Evolutionary conservation across 192 early-diverging fungal species (phyloP).

Genomic region (Hyaloraphidium curvatum): DNA sequence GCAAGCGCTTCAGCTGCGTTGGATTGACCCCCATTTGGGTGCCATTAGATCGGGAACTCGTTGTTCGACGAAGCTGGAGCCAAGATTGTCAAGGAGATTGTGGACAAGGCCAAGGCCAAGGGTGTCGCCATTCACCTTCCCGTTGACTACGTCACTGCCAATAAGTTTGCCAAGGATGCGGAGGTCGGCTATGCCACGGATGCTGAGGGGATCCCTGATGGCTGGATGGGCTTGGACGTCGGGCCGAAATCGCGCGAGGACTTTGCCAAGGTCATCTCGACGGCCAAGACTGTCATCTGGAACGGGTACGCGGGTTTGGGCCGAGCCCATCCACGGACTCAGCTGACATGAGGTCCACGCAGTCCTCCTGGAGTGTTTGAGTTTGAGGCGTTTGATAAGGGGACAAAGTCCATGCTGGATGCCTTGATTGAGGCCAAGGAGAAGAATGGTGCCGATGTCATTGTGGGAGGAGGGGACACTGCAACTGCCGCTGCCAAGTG

Average conservation of each 20-base stretch:
- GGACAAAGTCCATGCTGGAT: conserved; percentile 68
- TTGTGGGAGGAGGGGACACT: conserved; percentile 95
- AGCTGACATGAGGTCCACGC: background rate
- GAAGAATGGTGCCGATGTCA: conserved; percentile 60
- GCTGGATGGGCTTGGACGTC: conserved; percentile 85
- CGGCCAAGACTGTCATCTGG: conserved; percentile 90
- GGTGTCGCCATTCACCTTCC: conserved; percentile 80
- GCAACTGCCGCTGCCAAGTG: conserved; percentile 91
- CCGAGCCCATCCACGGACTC: background rate
- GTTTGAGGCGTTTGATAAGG: conserved; percentile 75
- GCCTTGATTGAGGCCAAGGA: conserved; percentile 68
- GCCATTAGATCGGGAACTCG: conserved; percentile 58
- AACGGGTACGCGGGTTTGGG: conserved; percentile 40
- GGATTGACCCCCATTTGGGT: conserved; percentile 1
- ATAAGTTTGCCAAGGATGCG: conserved; percentile 69
- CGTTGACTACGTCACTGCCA: conserved; percentile 71
- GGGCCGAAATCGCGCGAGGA: conserved; percentile 58
- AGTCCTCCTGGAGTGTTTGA: conserved; percentile 90
- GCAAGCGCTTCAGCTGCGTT: background rate
- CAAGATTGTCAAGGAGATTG: conserved; percentile 55
- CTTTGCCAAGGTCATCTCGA: conserved; percentile 43
- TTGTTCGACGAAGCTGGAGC: conserved; percentile 78
- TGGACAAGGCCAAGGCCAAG: conserved; percentile 80
- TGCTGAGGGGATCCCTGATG: conserved; percentile 63
- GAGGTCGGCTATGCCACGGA: conserved; percentile 67